Conservation (phyloP, 176 grass and related monocot genomes). For the Ensete glaucum region DNA sequence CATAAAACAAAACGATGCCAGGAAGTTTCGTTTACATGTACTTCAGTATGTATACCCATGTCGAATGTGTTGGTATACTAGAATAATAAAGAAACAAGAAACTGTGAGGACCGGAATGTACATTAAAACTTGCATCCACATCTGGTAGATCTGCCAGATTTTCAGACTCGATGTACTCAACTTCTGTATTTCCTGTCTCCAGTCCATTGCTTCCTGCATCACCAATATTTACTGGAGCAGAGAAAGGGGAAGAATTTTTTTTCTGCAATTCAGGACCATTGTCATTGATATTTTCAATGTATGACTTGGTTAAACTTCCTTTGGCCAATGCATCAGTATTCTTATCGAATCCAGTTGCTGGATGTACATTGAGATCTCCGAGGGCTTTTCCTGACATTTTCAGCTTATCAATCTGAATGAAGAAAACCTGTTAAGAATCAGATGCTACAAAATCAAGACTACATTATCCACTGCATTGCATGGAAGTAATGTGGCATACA, state of each 20-base stretch:
- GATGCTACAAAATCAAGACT: background rate
- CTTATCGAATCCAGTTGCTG: background rate
- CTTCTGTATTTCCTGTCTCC: constrained; percentile 27
- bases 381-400: constrained; percentile 15
- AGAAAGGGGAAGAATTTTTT: constrained; percentile 25
- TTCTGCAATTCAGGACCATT: constrained; percentile 14
- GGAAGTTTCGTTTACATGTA: background rate
- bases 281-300: background rate
- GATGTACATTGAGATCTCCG: constrained; percentile 15
- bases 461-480: background rate
- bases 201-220: constrained; percentile 29
- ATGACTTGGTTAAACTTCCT: constrained; percentile 2
- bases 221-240: constrained; percentile 1
- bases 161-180: constrained; percentile 59
- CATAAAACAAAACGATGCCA: constrained; percentile 3
- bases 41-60: background rate
- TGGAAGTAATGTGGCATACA: background rate
- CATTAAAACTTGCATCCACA: constrained; percentile 31
- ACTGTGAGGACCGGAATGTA: constrained; percentile 14
- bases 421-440: background rate
- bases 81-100: background rate
- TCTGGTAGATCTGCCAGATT: constrained; percentile 46
- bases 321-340: background rate
- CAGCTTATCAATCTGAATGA: constrained; percentile 1
- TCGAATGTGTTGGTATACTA: background rate